Conservation (phyloP, 495 filamentous ascomycete species). For the Tetracladium marchalianum region DNA sequence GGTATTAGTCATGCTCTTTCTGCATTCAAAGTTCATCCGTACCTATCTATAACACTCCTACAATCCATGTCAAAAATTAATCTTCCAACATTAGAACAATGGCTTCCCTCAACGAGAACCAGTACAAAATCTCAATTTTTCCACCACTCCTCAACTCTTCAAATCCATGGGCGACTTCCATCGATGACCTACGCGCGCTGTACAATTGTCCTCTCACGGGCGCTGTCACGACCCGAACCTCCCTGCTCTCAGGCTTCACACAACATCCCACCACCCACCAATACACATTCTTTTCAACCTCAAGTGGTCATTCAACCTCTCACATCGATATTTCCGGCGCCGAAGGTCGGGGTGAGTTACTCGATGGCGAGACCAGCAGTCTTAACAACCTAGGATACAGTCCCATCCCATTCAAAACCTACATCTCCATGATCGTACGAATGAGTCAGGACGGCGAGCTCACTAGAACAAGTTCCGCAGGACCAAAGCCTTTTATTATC, state of each 20-base stretch:
- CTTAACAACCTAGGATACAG: conserved; percentile 65
- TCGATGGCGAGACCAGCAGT: conserved; percentile 34
- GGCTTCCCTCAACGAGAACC: no score
- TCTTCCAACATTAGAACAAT: no score
- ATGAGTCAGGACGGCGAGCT: conserved; percentile 1
- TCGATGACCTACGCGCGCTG: conserved; percentile 43
- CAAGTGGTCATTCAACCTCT: conserved; percentile 25
- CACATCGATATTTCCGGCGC: neutral
- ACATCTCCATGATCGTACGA: conserved; percentile 38
- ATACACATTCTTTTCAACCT: conserved; percentile 51
- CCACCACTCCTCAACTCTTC: conserved; percentile 64
- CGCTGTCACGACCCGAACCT: conserved; percentile 60
- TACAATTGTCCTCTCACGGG: conserved; percentile 50
- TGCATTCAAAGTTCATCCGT: no score
- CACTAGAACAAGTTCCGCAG: neutral
- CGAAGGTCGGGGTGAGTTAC: neutral
- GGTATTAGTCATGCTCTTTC: no score
- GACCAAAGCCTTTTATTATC: conserved; percentile 50
- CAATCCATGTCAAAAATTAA: no score
- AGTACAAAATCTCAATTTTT: conserved; percentile 29
- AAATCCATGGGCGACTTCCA: conserved; percentile 57
- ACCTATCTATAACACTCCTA: no score
- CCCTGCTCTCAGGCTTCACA: conserved; percentile 45
- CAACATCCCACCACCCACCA: conserved; percentile 53
- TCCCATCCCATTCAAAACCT: conserved; percentile 53